Evolutionary conservation across 1,284 basidiomycete genomes (phyloP).

Genomic region (Tilletia caries): DNA sequence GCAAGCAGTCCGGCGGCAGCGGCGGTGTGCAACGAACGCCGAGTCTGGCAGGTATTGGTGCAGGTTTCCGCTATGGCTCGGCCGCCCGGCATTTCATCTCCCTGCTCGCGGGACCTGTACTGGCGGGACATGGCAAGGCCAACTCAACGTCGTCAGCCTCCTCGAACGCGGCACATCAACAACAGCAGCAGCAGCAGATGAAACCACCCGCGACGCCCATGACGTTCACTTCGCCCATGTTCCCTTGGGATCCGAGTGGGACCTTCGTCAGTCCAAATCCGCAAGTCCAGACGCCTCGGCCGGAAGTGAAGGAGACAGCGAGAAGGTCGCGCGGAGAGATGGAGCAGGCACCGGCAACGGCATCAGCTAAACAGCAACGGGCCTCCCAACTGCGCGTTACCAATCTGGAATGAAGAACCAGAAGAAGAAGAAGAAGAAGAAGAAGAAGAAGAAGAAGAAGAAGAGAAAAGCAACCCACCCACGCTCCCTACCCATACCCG

Average conservation of each 20-base stretch:
- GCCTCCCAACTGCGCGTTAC: no score
- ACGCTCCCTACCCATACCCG: no score
- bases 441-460: no score
- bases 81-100: not conserved
- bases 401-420: no score
- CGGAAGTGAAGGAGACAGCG: no score
- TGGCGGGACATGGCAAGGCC: not conserved
- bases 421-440: no score
- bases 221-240: slow-evolving; percentile 1
- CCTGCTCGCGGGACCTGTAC: not conserved
- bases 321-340: no score
- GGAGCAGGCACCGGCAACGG: no score
- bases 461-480: no score
- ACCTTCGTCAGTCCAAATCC: not conserved
- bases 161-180: not conserved
- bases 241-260: slow-evolving; percentile 4
- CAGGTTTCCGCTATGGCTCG: not conserved
- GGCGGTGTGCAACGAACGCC: not conserved
- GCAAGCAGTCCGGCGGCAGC: no score
- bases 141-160: not conserved
- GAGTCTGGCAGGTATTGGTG: not conserved
- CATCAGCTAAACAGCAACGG: no score
- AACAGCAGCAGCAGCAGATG: not conserved
- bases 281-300: no score
- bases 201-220: not conserved